These are phyloP conservation scores for Tricholoma hemisulphureum DNA, from an alignment of 768 basidiomycete species.

Conservation along the genomic window DNA sequence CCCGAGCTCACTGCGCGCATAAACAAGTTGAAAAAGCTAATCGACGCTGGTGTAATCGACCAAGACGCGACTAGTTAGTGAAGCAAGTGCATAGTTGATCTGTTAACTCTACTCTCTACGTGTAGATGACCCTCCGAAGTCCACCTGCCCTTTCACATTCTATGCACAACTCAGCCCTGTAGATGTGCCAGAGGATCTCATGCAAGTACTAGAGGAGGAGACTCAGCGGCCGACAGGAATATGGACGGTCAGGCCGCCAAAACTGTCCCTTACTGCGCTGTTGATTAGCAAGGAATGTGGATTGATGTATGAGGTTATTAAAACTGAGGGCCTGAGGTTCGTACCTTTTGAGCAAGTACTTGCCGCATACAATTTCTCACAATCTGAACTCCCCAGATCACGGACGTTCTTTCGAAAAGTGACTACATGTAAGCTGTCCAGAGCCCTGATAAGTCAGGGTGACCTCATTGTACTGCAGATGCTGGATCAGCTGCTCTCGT, in stretches of 20 bases:
- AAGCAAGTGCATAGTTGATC: too few species aligned
- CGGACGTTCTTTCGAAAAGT: constrained; percentile 73
- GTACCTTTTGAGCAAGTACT: not conserved
- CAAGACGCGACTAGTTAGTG: constrained; percentile 39
- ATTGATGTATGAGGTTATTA: constrained; percentile 61
- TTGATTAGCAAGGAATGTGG: constrained; percentile 82
- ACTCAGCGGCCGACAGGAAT: constrained; percentile 72
- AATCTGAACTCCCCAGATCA: constrained; percentile 35
- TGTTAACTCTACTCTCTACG: not conserved
- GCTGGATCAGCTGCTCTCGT: constrained; percentile 66
- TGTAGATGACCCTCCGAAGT: constrained; percentile 47
- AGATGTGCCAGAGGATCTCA: constrained; percentile 47
- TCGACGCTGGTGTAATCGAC: constrained; percentile 64
- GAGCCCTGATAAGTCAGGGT: not conserved
- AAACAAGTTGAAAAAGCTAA: constrained; percentile 55
- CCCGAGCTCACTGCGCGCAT: constrained; percentile 62
- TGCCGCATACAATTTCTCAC: not conserved
- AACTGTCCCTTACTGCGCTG: constrained; percentile 59
- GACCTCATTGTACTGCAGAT: constrained; percentile 42
- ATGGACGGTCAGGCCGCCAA: constrained; percentile 55
- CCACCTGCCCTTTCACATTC: constrained; percentile 64
- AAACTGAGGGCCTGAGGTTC: constrained; percentile 70
- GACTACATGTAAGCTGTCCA: constrained; percentile 50
- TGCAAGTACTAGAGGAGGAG: constrained; percentile 74
- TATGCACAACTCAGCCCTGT: constrained; percentile 64